Evolutionary conservation across 768 basidiomycete genomes (phyloP).

Genomic region (Trametes cubensis): DNA sequence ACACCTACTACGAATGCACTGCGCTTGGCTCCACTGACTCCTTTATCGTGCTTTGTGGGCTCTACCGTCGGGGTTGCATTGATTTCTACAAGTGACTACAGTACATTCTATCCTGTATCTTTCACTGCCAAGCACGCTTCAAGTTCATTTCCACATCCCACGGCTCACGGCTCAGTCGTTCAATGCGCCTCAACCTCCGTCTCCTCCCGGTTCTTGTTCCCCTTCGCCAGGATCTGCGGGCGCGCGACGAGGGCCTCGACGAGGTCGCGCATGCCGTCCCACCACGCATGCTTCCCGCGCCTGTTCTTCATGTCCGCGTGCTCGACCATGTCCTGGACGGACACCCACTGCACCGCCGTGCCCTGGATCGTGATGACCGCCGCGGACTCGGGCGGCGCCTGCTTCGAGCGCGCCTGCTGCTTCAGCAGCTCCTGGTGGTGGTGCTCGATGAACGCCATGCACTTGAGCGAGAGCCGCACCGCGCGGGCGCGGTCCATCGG

Average conservation of each 20-base stretch:
- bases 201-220: conserved; percentile 1
- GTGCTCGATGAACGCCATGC: conserved; percentile 91
- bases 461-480: conserved; percentile 84
- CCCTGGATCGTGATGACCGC: conserved; percentile 93
- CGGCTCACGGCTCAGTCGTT: too few relatives aligned
- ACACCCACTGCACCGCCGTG: conserved; percentile 77
- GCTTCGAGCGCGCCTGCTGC: conserved; percentile 55
- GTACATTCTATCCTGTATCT: conserved; percentile 5
- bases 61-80: too few relatives aligned
- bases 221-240: conserved; percentile 49
- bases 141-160: background rate
- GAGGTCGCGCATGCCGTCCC: conserved; percentile 67
- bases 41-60: too few relatives aligned
- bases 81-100: conserved; percentile 3
- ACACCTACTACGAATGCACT: too few relatives aligned
- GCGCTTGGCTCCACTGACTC: too few relatives aligned
- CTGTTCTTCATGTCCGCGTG: conserved; percentile 93
- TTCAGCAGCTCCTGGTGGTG: conserved; percentile 62
- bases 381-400: conserved; percentile 66
- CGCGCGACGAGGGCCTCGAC: conserved; percentile 75
- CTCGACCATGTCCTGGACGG: conserved; percentile 78
- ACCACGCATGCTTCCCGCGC: conserved; percentile 79
- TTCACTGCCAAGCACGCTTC: background rate
- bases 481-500: conserved; percentile 93
- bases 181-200: background rate